Base-by-base conservation (phyloP, 257 asterid genomes). In the Rehmannia glutinosa region DNA sequence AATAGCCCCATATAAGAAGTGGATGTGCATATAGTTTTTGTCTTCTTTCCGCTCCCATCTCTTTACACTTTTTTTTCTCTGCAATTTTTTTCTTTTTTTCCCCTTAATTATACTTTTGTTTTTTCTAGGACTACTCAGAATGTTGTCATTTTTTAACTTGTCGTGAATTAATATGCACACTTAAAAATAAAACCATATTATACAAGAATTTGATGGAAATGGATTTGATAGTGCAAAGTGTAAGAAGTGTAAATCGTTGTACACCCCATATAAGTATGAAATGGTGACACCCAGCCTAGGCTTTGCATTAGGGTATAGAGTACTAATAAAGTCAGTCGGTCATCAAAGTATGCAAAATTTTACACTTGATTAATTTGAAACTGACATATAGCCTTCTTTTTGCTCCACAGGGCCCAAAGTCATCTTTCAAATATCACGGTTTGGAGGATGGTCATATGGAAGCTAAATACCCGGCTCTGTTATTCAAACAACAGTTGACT, bases 401-500 rank as follows among this genome's bases (percentile, higher is more conserved):
- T 58, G 49, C 75, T 73, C 73, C 62, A 61, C 63, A 90, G 99
- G 95, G 83, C 63, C 67, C 89, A 19, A 85, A 82, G 68, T 75
- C 90, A 0, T 84, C 97, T 64, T 84, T 81, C 74, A 91, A 83
- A 69, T 84, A 83, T 72, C 80, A 73, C 74, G 91, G 87, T 41
- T 53, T 82, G 72, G 97, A 91, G 72, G 99, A 91, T 78, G 88
- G 93, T 39, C 97, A 81, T 72, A 77, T 83, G 87, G 99, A 94
- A 77, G 97, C 99, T 65, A 91, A 89, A 76, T 91, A 83, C 74
- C 99, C 99, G 27, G 95, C 98, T 72, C 54, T 88, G 51, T 77
- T 88, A 64, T 91, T 94, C 81, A 94, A 91, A 70, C 99, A 94
- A 75, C 99, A 91, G 73, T 66, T 91, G 81, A 89, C 97, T 61